phyloP scores from a whole-genome alignment of 176 grass and related monocot species.

The Poa annua region DNA sequence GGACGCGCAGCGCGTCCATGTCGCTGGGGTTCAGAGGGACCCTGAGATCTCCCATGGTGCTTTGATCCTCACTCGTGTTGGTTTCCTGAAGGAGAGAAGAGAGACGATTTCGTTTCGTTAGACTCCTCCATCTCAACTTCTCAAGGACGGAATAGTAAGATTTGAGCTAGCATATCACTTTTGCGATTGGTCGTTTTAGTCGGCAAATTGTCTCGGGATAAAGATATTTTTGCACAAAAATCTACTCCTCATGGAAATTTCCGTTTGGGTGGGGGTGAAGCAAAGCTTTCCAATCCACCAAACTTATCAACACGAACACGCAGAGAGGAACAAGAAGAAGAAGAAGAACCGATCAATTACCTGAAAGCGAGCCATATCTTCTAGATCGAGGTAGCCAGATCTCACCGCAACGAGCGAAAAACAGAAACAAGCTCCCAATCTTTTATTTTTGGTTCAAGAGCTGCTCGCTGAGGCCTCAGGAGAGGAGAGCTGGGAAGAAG shows the following conservation, averaged over 20 bases:
- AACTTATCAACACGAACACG: no score
- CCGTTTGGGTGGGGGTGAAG: no score
- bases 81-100: constrained; percentile 26
- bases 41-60: constrained; percentile 22
- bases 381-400: constrained; percentile 1
- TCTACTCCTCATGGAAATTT: background rate
- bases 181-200: background rate
- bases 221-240: background rate
- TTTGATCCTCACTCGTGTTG: background rate
- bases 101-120: background rate
- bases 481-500: background rate
- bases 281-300: background rate
- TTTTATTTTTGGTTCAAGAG: background rate
- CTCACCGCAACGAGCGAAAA: background rate
- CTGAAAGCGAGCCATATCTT: constrained; percentile 52
- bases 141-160: background rate
- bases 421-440: background rate
- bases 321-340: no score
- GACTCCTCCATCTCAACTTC: background rate
- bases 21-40: background rate
- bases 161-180: background rate
- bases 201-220: background rate
- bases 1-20: constrained; percentile 32
- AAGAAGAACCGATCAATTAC: constrained; percentile 2
- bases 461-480: background rate